phyloP scores from a whole-genome alignment of 192 early-diverging fungal species.

The Coemansia sp. region DNA sequence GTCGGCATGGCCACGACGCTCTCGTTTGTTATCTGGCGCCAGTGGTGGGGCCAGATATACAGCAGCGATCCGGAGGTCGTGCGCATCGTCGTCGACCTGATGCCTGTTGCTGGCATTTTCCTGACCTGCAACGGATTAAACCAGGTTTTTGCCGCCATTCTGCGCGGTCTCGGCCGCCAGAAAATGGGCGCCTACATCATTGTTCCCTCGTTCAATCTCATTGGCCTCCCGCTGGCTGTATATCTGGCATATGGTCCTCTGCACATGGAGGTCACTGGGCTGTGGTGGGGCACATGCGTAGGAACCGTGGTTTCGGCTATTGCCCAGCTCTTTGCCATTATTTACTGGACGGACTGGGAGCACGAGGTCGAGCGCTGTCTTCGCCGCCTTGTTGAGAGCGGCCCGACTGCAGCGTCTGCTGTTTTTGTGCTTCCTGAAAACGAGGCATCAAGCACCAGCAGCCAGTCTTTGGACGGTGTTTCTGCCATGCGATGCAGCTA shows the following conservation, averaged over 20 bases:
- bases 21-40: slow-evolving; percentile 54
- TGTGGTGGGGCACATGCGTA: slow-evolving; percentile 61
- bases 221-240: slow-evolving; percentile 52
- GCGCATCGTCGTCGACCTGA: slow-evolving; percentile 22
- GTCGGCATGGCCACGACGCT: slow-evolving; percentile 55
- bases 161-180: slow-evolving; percentile 56
- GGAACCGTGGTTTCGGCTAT: slow-evolving; percentile 37
- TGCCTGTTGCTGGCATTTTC: slow-evolving; percentile 35
- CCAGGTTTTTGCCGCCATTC: slow-evolving; percentile 56
- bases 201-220: slow-evolving; percentile 49
- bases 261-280: slow-evolving; percentile 57
- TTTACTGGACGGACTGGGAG: slow-evolving; percentile 25
- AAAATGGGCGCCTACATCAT: slow-evolving; percentile 53
- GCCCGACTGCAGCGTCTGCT: slow-evolving; percentile 5
- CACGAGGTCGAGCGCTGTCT: slow-evolving; percentile 31
- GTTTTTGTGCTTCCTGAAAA: background rate
- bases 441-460: background rate
- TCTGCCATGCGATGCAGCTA: background rate
- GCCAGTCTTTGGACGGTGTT: background rate
- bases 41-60: slow-evolving; percentile 63
- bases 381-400: slow-evolving; percentile 21
- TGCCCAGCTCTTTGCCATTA: slow-evolving; percentile 19
- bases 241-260: slow-evolving; percentile 52
- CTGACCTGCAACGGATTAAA: slow-evolving; percentile 55
- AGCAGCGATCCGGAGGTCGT: slow-evolving; percentile 30